Conservation (phyloP, 2,329 filamentous ascomycete genomes). For the Neofusicoccum kwambonambiense region DNA sequence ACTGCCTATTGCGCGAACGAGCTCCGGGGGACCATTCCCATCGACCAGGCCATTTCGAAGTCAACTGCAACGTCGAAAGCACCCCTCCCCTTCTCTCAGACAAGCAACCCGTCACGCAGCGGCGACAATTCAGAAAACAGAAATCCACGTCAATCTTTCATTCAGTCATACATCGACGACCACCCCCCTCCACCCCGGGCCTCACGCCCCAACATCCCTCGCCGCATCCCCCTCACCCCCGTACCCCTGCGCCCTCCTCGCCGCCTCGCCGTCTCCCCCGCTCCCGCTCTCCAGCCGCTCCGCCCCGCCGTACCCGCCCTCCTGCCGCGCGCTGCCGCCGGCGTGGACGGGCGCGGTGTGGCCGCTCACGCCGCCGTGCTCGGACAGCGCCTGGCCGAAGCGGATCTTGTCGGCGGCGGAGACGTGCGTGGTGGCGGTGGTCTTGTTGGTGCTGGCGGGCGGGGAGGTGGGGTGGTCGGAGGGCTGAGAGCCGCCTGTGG, state of each 20-base stretch:
- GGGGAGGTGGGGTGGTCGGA: conserved; percentile 20
- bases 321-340: conserved; percentile 37
- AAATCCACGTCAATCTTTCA: no score
- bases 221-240: conserved; percentile 49
- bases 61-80: no score
- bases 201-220: conserved; percentile 50
- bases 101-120: no score
- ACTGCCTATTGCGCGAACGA: no score
- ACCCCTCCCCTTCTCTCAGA: no score
- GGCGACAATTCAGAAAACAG: no score
- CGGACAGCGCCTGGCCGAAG: conserved; percentile 57
- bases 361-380: conserved; percentile 54
- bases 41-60: no score
- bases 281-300: conserved; percentile 25
- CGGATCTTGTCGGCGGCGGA: conserved; percentile 50
- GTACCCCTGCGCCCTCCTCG: conserved; percentile 51
- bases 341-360: conserved; percentile 39
- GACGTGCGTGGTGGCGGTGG: conserved; percentile 41
- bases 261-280: conserved; percentile 25
- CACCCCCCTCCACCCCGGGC: background rate
- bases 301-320: conserved; percentile 38
- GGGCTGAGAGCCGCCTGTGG: conserved; percentile 13
- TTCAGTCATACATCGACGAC: no score
- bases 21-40: no score
- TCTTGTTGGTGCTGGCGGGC: conserved; percentile 39